phyloP scores from a whole-genome alignment of 768 basidiomycete species.

The Suillus brevipes region DNA sequence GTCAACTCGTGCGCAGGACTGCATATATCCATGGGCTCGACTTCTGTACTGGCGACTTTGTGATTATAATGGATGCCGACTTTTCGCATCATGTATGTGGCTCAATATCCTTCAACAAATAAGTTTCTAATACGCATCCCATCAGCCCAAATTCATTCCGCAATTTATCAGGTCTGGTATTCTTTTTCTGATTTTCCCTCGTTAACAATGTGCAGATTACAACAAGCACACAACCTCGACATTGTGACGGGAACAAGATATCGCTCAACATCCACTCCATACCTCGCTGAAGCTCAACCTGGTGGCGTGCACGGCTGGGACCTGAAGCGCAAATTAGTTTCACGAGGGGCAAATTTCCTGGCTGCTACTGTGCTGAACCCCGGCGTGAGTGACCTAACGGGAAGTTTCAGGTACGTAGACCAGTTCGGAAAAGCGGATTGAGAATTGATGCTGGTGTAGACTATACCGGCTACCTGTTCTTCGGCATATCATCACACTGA shows the following conservation, averaged over 20 bases:
- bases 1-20: constrained; percentile 51
- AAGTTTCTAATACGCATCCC: neutral
- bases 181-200: neutral
- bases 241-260: constrained; percentile 95
- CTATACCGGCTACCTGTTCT: constrained; percentile 78
- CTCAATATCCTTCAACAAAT: neutral
- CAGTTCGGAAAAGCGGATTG: neutral
- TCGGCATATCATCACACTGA: constrained; percentile 79
- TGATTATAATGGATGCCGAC: constrained; percentile 97
- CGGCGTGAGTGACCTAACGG: constrained; percentile 88
- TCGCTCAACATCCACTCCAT: constrained; percentile 58
- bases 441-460: constrained; percentile 35
- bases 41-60: constrained; percentile 88
- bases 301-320: constrained; percentile 96
- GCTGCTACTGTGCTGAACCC: constrained; percentile 84
- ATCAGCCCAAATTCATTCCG: constrained; percentile 90
- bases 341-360: constrained; percentile 86
- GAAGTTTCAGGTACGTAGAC: constrained; percentile 74
- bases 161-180: constrained; percentile 75
- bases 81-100: constrained; percentile 89
- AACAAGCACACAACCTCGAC: constrained; percentile 84
- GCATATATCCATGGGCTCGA: constrained; percentile 92
- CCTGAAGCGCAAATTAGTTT: constrained; percentile 83
- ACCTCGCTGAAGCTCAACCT: constrained; percentile 56
- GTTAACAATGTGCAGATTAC: constrained; percentile 49